Base-by-base conservation (phyloP, 106 monocot species). In the Alisma plantagoaquatica region DNA sequence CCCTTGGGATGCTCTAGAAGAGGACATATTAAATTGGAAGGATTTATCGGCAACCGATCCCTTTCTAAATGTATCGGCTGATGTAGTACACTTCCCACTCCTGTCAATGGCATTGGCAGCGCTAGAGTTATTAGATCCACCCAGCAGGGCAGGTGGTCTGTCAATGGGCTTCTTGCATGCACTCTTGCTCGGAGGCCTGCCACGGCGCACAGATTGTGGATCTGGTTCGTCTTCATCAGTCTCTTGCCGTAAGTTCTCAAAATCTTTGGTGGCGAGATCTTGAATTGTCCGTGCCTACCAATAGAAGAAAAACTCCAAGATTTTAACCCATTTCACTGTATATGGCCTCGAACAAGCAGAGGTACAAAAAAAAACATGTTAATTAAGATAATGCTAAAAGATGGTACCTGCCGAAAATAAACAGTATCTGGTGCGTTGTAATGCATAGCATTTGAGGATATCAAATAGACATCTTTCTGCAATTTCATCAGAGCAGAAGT, bases 211-310 rank as follows among this genome's bases (percentile, higher is more conserved):
- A n/a, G 66, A 49, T 65, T 86, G 81, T 32, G 60, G 78, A 56
- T 75, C 73, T 38, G 63, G 49, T 50, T 76, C 73, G 56, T 33
- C 5, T 2, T 46, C 45, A 33, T 70, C 79, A 65, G 75, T 75
- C 49, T 73, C 83, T 61, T 84, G 83, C 49, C 94, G 77, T 49
- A 96, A 73, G 60, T 81, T 96, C 59, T 87, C 87, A 47, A 96
- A 88, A 41, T 77, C 64, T 62, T 96, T 96, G 53, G 71, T 96
- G 4, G 94, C 77, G 62, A 88, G 83, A 51, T 87, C 94, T 18
- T 81, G 75, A 22, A 96, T 96, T n/a, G 80, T 53, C 38, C 87
- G 51, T 68, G 94, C 94, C 94, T 94, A 54, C 30, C 26, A 6
- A 56, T 28, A 57, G 21, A 49, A 74, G 49, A 33, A 20, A 10